A percentile compares a stretch with the other conserved stretches of the same genome.
Conservation (phyloP, 208 protist genomes). For the Crithidia sp. region DNA sequence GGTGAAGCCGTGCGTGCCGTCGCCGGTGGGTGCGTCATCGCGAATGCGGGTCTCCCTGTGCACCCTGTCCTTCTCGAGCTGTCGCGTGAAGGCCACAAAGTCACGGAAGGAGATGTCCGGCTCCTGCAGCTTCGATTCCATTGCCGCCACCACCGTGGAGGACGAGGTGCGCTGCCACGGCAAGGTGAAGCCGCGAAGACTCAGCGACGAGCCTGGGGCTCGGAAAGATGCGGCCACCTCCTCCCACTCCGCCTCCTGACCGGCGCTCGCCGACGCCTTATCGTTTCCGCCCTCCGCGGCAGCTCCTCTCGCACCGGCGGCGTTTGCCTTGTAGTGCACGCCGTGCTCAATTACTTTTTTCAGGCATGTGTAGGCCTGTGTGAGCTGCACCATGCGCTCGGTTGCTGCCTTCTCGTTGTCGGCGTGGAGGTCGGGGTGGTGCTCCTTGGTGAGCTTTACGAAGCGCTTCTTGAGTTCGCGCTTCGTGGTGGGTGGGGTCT, state of each 20-base stretch:
- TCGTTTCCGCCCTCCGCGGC: not conserved
- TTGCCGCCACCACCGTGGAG: conserved; percentile 19
- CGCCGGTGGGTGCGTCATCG: conserved; percentile 33
- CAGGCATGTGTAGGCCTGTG: conserved; percentile 72
- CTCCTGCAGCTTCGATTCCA: conserved; percentile 35
- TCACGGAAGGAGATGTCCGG: conserved; percentile 35
- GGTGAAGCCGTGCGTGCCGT: conserved; percentile 79
- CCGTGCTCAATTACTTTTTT: conserved; percentile 61
- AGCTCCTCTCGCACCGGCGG: not conserved
- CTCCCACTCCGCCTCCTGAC: conserved; percentile 29
- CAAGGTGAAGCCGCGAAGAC: conserved; percentile 56
- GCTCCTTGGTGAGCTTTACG: conserved; percentile 66
- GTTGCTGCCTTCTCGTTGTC: conserved; percentile 42
- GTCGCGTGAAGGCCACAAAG: conserved; percentile 48
- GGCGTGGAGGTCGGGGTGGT: conserved; percentile 74
- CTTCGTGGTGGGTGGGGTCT: conserved; percentile 54
- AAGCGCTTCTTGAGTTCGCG: conserved; percentile 73
- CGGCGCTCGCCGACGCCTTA: not conserved
- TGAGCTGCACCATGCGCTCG: conserved; percentile 62
- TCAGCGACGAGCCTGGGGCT: conserved; percentile 64
- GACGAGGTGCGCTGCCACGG: conserved; percentile 73
- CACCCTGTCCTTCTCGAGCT: conserved; percentile 34
- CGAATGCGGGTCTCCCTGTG: conserved; percentile 38
- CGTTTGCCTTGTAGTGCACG: conserved; percentile 25
- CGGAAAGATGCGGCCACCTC: conserved; percentile 54